Evolutionary conservation across 352 stramenopile genomes (phyloP).

Genomic region (Phytopythium cucurbitacearum): DNA sequence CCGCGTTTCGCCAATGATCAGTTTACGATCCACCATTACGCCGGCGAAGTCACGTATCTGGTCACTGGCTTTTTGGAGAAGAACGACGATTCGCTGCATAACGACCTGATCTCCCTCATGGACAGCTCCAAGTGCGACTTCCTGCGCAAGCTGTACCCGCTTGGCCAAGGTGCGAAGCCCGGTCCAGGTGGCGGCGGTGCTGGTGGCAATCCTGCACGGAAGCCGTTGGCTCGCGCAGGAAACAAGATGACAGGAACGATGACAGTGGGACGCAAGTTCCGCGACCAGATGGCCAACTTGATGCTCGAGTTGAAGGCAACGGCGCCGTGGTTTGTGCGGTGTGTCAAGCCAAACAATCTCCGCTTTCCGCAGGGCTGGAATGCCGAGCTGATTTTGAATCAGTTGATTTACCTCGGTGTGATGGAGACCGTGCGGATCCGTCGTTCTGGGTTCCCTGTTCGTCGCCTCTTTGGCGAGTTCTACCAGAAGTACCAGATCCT

Average conservation of each 20-base stretch:
- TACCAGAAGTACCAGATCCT: conserved; percentile 87
- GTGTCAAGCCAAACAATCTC: conserved; percentile 91
- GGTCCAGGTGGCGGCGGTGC: conserved; percentile 22
- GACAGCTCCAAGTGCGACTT: conserved; percentile 82
- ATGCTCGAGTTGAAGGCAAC: conserved; percentile 85
- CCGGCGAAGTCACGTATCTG: conserved; percentile 95
- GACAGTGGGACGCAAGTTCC: conserved; percentile 89
- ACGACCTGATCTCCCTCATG: conserved; percentile 86
- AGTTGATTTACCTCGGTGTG: conserved; percentile 87
- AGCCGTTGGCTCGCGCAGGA: conserved; percentile 65
- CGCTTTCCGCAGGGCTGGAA: conserved; percentile 87
- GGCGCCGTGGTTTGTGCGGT: conserved; percentile 87
- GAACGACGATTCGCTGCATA: conserved; percentile 96
- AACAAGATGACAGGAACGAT: conserved; percentile 90
- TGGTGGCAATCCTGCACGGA: conserved; percentile 41
- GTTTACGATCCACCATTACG: conserved; percentile 98
- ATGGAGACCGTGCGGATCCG: conserved; percentile 90
- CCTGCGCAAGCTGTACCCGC: conserved; percentile 68
- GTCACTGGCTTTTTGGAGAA: conserved; percentile 97
- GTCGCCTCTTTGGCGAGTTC: conserved; percentile 83
- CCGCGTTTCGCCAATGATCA: conserved; percentile 86
- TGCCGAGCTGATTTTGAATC: conserved; percentile 80
- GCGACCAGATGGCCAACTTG: conserved; percentile 84
- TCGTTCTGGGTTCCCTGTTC: conserved; percentile 83
- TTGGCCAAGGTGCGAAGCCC: conserved; percentile 23